Evolutionary conservation across 2,329 filamentous ascomycete species (phyloP).

Genomic region (Chaetomium olivaceum): DNA sequence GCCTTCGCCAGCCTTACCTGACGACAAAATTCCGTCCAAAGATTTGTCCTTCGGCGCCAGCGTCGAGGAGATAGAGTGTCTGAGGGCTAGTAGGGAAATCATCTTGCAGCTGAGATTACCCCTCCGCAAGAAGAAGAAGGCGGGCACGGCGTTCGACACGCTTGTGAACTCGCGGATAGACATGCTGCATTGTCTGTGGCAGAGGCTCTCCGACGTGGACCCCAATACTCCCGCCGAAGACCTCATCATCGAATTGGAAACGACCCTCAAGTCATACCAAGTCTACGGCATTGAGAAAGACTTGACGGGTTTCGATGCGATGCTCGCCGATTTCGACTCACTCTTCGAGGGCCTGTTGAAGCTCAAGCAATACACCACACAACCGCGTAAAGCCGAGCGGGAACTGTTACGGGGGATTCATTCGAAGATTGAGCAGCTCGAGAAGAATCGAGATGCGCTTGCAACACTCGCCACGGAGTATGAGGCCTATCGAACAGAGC

Average conservation of each 20-base stretch:
- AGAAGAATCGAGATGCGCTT: background rate
- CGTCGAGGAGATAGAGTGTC: background rate
- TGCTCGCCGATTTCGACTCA: background rate
- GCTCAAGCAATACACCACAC: background rate
- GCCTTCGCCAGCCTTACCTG: background rate
- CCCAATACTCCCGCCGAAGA: constrained; percentile 2
- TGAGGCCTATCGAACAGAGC: background rate
- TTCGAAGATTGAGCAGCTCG: background rate
- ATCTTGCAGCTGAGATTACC: background rate
- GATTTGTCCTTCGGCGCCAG: background rate
- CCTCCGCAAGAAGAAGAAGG: too few relatives aligned
- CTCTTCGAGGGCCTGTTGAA: constrained; percentile 1
- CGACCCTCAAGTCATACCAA: background rate
- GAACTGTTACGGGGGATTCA: background rate
- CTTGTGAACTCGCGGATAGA: background rate
- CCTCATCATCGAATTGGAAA: background rate
- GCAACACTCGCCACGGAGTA: background rate
- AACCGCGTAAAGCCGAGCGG: constrained; percentile 2
- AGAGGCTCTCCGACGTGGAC: background rate
- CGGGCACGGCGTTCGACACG: background rate
- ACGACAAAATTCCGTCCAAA: background rate
- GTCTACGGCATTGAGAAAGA: background rate
- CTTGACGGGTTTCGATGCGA: background rate
- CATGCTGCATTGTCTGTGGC: background rate
- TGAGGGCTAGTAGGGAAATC: background rate